These are phyloP conservation scores for Alternaria postmessia DNA, from an alignment of 2,329 filamentous ascomycete species.

Conservation along the genomic window DNA sequence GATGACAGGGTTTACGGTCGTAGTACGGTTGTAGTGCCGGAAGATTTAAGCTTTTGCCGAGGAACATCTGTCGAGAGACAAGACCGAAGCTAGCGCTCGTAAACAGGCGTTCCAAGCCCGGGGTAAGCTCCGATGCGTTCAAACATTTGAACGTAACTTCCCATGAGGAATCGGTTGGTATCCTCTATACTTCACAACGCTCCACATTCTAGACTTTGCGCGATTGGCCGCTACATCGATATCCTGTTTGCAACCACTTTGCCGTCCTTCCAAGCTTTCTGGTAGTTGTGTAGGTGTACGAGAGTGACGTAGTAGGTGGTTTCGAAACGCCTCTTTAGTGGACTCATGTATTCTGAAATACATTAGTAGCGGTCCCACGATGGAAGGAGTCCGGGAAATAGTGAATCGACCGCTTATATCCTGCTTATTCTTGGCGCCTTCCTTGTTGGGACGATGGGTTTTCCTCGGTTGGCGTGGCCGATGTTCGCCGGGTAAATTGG, in stretches of 20 bases:
- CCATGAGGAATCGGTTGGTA: not conserved
- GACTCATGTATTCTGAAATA: not conserved
- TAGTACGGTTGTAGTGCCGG: slow-evolving; percentile 10
- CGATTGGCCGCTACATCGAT: not conserved
- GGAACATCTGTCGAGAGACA: slow-evolving; percentile 1
- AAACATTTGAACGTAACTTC: slow-evolving; percentile 3
- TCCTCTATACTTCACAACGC: not conserved
- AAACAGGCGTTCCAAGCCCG: not conserved
- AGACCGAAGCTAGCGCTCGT: not conserved
- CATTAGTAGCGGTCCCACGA: not conserved
- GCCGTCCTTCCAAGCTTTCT: not conserved
- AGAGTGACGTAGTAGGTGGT: not conserved
- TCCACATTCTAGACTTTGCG: not conserved
- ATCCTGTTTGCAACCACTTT: not conserved
- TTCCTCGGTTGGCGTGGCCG: not conserved
- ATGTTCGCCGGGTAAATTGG: not conserved
- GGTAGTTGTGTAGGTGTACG: not conserved
- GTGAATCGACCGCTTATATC: not conserved
- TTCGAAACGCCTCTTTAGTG: not conserved
- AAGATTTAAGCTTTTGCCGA: slow-evolving; percentile 21
- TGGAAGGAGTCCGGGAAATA: not conserved
- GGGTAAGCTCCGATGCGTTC: not conserved
- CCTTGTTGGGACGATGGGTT: not conserved
- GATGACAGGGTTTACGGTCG: not conserved
- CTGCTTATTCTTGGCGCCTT: not conserved